Evolutionary conservation across 495 filamentous ascomycete species (phyloP).

Genomic region (Neurospora terricola): DNA sequence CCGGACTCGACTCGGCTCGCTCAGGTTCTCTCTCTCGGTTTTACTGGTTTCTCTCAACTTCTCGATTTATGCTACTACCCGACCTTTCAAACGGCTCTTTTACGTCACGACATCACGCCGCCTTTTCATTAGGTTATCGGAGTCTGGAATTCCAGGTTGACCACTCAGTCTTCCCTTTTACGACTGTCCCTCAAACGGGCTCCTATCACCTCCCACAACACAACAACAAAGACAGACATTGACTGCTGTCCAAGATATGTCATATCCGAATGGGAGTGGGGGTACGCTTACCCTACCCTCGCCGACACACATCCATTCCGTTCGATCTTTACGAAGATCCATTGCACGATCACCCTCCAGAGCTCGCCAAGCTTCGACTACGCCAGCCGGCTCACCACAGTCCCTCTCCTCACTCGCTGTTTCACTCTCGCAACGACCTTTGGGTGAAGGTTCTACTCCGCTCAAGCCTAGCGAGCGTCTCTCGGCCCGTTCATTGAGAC

Average conservation of each 20-base stretch:
- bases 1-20: neutral
- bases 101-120: neutral
- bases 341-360: slow-evolving; percentile 83
- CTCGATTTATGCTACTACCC: neutral
- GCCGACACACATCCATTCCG: slow-evolving; percentile 68
- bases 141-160: neutral
- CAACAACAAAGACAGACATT: neutral
- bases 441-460: slow-evolving; percentile 25
- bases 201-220: neutral
- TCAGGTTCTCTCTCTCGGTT: neutral
- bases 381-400: neutral
- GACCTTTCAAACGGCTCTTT: neutral
- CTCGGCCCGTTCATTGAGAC: slow-evolving; percentile 40
- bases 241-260: slow-evolving; percentile 15
- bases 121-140: neutral
- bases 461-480: slow-evolving; percentile 39
- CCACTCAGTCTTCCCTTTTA: neutral
- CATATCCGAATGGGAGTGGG: slow-evolving; percentile 46
- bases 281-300: slow-evolving; percentile 75
- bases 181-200: neutral
- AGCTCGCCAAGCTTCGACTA: slow-evolving; percentile 1
- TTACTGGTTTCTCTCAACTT: neutral
- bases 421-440: slow-evolving; percentile 20
- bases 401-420: slow-evolving; percentile 13
- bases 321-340: slow-evolving; percentile 70